Evolutionary conservation across 495 filamentous ascomycete species (phyloP), one percentile per base, ranked within the genome.

Genomic region (Xylaria curta): DNA sequence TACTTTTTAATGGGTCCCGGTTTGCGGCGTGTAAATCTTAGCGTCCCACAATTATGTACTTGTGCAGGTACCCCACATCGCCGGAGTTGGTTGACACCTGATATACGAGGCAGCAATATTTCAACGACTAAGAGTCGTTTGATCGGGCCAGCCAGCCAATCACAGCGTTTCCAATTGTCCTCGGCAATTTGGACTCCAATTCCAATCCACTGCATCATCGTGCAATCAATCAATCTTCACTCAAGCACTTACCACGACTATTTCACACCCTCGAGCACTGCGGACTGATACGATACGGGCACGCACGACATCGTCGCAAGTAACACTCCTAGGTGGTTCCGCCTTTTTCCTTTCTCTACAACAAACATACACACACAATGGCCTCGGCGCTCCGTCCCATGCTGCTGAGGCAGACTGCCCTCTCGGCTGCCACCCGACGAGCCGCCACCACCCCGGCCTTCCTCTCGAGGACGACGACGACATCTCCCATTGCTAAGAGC

Each of bases 301-400:
- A 56, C 65, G 10, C 65, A 36, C 46, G 47, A 56, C 47, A 51
- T 42, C 36, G 3, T 66, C 46, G 63, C 63, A 66, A 17, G 31
- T 60, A 10, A 31, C 63, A 66, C 31, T 66, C 63, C 53, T 53
- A 46, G 63, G 63, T 53, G 60, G 9, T 15, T 21, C 12, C 12
- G 38, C 17, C 24, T 10, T 31, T n/a, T n/a, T 13, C 26, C 5
- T 26, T 12, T 53, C n/a, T 9, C 21, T 24, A 51, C 3, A 42
- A 12, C 62, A 31, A 0, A 46, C 38, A 56, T 10, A 60, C n/a
- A 60, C 7, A 42, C 62, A 72, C 76, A 66, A 89, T 89, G 87
- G 86, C 85, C 66, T 89, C 87, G 71, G 81, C 88, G 77, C 80
- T 85, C 74, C 86, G 86, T 74, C 83, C 87, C 69, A 76, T 82